Evolutionary conservation across 192 early-diverging fungal genomes (phyloP), one percentile per base, ranked within the genome.

Genomic region (Gorgonomyces haynaldii): DNA sequence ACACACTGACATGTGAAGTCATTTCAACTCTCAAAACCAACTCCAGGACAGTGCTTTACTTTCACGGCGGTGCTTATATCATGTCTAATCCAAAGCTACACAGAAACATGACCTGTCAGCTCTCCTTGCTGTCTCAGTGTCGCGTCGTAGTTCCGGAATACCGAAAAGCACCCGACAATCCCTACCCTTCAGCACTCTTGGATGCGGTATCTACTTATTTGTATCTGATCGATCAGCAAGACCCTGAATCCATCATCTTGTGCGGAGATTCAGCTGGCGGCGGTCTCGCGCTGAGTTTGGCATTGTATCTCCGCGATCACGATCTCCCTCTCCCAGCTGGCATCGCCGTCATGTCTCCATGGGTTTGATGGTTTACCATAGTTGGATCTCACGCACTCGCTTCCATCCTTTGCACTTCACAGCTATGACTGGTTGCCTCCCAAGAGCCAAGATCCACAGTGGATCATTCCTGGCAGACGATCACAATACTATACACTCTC

Each of bases 261-360:
- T 17, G 8, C 21, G 59, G 59, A 13, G 59, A 61, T 48, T 34
- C 26, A 0, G 58, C 59, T 20, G 59, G 59, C 10, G 59, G 59
- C n/a, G 52, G 59, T 27, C 38, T 61, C 3, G 26, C 26, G 16
- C 22, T 61, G 3, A 29, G 26, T 6, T 16, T 41, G 7, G 45
- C 68, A 41, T 23, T 83, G 9, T 72, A 62, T 1, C 63, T 81
- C n/a, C 60, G 79, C 28, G 70, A 82, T 47, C 45, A 57, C 16
- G 53, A 60, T 0, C 26, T 52, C 5, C 65, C 69, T 5, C 21
- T 62, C n/a, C 68, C 76, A 8, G 74, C 58, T 2, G 81, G 74
- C 1, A 44, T 61, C 0, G 58, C 69, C 17, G 56, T 54, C 4
- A 45, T 72, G 23, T 77, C 72, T 26, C 81, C 81, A 15, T 82